Conservation (phyloP, 495 filamentous ascomycete species). For the Aspergillus sclerotioniger region DNA sequence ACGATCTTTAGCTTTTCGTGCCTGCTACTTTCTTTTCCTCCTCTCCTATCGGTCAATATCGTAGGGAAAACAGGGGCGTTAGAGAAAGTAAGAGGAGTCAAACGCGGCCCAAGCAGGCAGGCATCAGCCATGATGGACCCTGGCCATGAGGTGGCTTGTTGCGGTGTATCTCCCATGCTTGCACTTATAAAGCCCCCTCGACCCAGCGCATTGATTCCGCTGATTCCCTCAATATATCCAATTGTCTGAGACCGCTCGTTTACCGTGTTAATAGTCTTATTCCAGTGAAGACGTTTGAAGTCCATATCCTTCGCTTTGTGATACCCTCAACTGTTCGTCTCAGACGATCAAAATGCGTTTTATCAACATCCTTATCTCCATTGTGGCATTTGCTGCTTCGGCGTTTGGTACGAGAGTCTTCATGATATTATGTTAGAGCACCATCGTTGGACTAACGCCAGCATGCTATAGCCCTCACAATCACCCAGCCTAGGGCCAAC, state of each 20-base stretch:
- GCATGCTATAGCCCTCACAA: conserved; percentile 17
- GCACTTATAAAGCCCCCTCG: conserved; percentile 1
- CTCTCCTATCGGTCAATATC: conserved; percentile 17
- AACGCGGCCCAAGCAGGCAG: conserved; percentile 7
- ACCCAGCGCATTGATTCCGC: not conserved
- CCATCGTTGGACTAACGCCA: conserved; percentile 17
- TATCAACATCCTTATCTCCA: conserved; percentile 16
- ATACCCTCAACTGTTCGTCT: not conserved
- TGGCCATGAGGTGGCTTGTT: conserved; percentile 4
- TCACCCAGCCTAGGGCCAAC: conserved; percentile 14
- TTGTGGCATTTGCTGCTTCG: conserved; percentile 25
- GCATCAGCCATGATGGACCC: not conserved
- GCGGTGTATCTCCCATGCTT: conserved; percentile 7
- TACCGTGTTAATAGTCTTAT: not conserved
- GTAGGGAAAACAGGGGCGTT: not conserved
- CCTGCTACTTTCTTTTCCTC: not conserved
- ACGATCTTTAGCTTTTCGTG: not conserved
- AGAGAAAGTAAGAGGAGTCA: conserved; percentile 12
- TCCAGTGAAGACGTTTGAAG: not conserved
- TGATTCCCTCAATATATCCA: not conserved
- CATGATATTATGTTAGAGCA: conserved; percentile 12
- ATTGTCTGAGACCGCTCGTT: not conserved
- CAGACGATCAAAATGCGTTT: conserved; percentile 24
- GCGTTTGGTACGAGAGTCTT: conserved; percentile 18
- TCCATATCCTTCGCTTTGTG: not conserved